A percentile compares a stretch with the other conserved stretches of the same genome.
Conservation (phyloP, 2,329 filamentous ascomycete species). For the Pestalotiopsis sp. region DNA sequence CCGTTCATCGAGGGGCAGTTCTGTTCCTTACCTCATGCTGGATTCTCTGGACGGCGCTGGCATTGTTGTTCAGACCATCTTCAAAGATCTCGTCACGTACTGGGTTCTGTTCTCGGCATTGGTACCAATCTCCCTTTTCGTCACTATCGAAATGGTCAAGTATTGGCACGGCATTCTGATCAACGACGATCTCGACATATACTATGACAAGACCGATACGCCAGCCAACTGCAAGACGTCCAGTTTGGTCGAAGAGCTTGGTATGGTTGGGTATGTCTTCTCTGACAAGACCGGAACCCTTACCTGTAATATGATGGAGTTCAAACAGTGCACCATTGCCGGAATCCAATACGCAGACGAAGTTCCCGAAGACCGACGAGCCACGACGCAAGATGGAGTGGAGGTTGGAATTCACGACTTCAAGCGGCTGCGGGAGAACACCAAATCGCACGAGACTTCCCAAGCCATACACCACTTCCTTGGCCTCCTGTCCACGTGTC, state of each 20-base stretch:
- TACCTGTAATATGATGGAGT: conserved; percentile 99
- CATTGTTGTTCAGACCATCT: conserved; percentile 74
- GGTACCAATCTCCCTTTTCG: conserved; percentile 96
- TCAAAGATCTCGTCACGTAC: conserved; percentile 94
- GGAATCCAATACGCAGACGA: conserved; percentile 94
- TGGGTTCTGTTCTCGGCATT: conserved; percentile 97
- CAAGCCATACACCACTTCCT: conserved; percentile 77
- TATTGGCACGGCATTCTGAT: conserved; percentile 98
- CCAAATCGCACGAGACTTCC: conserved; percentile 55
- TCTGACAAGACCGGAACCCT: conserved; percentile 97
- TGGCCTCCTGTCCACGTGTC: conserved; percentile 83
- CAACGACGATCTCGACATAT: conserved; percentile 96
- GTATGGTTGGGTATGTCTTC: conserved; percentile 98
- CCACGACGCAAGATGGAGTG: conserved; percentile 74
- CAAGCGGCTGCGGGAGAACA: conserved; percentile 71
- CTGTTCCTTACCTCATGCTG: conserved; percentile 75
- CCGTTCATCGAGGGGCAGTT: conserved; percentile 61
- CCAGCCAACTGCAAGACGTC: conserved; percentile 95
- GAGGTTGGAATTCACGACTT: conserved; percentile 86
- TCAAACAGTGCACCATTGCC: conserved; percentile 90
- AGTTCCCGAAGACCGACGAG: conserved; percentile 85
- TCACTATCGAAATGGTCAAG: conserved; percentile 96
- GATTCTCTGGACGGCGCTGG: conserved; percentile 56
- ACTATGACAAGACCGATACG: conserved; percentile 93
- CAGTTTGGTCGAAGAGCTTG: conserved; percentile 92